phyloP scores from a whole-genome alignment of 768 basidiomycete species.

The Pholiota conissans region DNA sequence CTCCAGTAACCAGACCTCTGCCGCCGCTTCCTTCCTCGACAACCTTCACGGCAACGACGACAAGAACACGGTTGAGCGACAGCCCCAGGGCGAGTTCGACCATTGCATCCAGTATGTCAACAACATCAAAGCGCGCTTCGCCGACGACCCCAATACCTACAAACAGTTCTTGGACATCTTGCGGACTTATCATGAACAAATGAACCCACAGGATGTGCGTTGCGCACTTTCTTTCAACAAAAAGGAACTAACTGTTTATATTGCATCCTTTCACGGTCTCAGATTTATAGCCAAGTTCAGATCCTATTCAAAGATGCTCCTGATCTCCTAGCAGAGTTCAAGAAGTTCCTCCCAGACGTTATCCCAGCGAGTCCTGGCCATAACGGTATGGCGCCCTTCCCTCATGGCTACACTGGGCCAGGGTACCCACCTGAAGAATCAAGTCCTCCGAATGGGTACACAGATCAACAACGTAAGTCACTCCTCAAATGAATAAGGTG shows the following conservation, averaged over 20 bases:
- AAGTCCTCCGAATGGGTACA: conserved; percentile 40
- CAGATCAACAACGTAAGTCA: too few relatives aligned
- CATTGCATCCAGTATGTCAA: conserved; percentile 97
- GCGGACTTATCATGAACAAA: conserved; percentile 84
- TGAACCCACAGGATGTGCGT: conserved; percentile 69
- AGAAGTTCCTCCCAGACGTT: conserved; percentile 75
- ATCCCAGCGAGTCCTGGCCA: conserved; percentile 40
- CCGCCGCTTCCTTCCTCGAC: conserved; percentile 67
- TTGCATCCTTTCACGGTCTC: conserved; percentile 42
- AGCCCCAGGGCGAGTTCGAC: conserved; percentile 73
- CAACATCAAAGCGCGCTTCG: conserved; percentile 94
- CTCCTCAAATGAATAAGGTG: too few relatives aligned
- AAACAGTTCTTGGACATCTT: conserved; percentile 88
- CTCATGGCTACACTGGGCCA: conserved; percentile 37
- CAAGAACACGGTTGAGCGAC: conserved; percentile 49
- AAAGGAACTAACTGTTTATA: background rate
- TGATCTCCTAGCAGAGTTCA: conserved; percentile 80
- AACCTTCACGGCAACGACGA: conserved; percentile 43
- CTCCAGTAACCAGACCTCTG: conserved; percentile 45
- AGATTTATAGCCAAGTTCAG: conserved; percentile 82
- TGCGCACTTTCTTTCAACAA: conserved; percentile 3
- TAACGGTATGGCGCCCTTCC: conserved; percentile 48
- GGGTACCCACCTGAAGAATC: conserved; percentile 32
- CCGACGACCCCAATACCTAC: conserved; percentile 88
- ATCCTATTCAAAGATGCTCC: conserved; percentile 79